Evolutionary conservation across 1,284 basidiomycete species (phyloP), one percentile per base, ranked within the genome.

Genomic region (Papiliotrema flavescens): DNA sequence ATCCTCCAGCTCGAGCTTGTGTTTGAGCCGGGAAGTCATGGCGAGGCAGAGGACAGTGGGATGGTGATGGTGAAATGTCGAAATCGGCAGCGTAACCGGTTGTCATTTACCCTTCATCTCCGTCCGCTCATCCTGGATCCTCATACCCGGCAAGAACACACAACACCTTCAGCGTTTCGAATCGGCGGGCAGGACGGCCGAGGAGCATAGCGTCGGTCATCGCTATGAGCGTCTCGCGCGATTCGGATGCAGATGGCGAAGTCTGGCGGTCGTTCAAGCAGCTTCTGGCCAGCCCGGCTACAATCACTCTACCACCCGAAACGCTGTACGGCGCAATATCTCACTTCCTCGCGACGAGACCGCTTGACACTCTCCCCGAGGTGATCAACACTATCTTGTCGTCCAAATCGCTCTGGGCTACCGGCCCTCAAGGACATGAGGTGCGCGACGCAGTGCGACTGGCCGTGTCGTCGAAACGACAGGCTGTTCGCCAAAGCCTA

Each of bases 1-100:
- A 66, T 83, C 87, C 65, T 90, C 85, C 39, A 92, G 79, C 54
- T 87, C 88, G 41, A 96, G 83, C 78, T 90, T 79, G 55, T 78
- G 77, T 60, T 80, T 79, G 45, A 82, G 76, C 41, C 81, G 72
- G 41, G 78, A 78, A 15, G 80, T 79, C 71, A 81, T 79, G 62
- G 61, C 78, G 44, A 19, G 15, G 19, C 26, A 37, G n/a, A 3
- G 28, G n/a, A 23, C 11, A 17, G 15, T 8, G 13, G 19, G 40
- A 2, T 5, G 20, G 20, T 17, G 49, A 14, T 22, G 34, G 40
- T 32, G 9, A 9, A 46, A 24, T 44, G 20, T 20, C 35, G 32
- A 20, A 32, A 32, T 32, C 28, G 11, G 11, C 28, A 32, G 28
- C 28, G 5, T 32, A 32, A 32, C 28, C 28, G 28, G 28, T 32